These are phyloP conservation scores for Alternaria ventricosa DNA, from an alignment of 2,329 filamentous ascomycete genomes.

Conservation along the genomic window DNA sequence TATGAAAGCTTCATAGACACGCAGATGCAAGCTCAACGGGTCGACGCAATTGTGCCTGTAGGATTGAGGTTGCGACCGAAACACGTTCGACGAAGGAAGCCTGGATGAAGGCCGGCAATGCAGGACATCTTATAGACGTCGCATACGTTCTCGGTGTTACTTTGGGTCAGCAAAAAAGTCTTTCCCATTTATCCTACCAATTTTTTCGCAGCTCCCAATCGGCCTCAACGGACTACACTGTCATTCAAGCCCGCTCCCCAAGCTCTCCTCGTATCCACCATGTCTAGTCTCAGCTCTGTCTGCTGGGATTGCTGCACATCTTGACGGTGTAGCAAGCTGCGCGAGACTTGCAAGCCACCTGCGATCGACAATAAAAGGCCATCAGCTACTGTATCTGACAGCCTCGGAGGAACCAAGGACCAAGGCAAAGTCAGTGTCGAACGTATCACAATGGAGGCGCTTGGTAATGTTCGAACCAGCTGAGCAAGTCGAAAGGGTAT, in stretches of 20 bases:
- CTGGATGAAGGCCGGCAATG: background rate
- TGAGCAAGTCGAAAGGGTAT: conserved; percentile 52
- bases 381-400: conserved; percentile 42
- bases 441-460: conserved; percentile 51
- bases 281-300: background rate
- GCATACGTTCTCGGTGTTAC: background rate
- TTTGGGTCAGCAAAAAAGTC: background rate
- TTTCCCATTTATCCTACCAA: background rate
- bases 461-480: conserved; percentile 52
- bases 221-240: background rate
- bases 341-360: conserved; percentile 48
- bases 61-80: background rate
- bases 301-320: background rate
- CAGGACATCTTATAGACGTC: background rate
- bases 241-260: background rate
- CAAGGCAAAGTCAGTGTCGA: conserved; percentile 52
- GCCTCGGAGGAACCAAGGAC: conserved; percentile 50
- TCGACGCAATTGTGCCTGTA: background rate
- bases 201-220: background rate
- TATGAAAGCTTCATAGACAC: background rate
- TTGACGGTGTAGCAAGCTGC: background rate
- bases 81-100: background rate
- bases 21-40: background rate
- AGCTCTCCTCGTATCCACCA: background rate
- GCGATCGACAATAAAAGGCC: conserved; percentile 51